Evolutionary conservation across 169 alveolate genomes (phyloP).

Genomic region (Babesia sp.): DNA sequence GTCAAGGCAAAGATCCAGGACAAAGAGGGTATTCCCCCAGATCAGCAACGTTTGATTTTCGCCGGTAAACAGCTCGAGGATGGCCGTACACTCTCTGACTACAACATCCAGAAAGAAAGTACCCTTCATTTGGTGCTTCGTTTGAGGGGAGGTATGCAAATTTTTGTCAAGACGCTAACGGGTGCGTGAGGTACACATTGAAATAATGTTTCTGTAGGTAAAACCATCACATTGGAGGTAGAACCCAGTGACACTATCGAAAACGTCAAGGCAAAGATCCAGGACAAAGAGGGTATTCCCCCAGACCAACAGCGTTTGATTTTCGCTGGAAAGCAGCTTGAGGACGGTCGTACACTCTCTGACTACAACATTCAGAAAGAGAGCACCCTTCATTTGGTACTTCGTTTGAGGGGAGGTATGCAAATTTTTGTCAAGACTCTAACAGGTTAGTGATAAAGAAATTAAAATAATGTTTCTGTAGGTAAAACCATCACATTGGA

Average conservation of each 20-base stretch:
- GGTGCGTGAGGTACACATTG: too few relatives aligned
- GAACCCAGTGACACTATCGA: conserved; percentile 96
- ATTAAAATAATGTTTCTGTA: neutral
- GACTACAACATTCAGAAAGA: conserved; percentile 98
- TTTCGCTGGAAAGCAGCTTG: conserved; percentile 98
- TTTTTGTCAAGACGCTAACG: conserved; percentile 76
- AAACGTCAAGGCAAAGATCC: conserved; percentile 96
- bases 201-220: conserved; percentile 81
- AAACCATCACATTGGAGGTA: conserved; percentile 94
- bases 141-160: conserved; percentile 95
- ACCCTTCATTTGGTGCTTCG: conserved; percentile 97
- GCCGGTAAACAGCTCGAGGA: conserved; percentile 99
- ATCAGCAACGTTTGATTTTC: conserved; percentile 97
- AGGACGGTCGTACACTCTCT: conserved; percentile 97
- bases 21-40: conserved; percentile 99
- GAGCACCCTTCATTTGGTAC: conserved; percentile 96
- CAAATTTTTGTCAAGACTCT: conserved; percentile 65
- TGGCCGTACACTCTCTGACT: conserved; percentile 97
- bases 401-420: conserved; percentile 98
- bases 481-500: conserved; percentile 92
- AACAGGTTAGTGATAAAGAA: conserved; percentile 87
- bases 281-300: conserved; percentile 98
- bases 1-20: conserved; percentile 97
- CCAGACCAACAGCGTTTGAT: conserved; percentile 99
- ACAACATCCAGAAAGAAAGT: conserved; percentile 97